Percentiles rank a stretch among this genome's conserved stretches.
phyloP scores from a whole-genome alignment of 305 asterid genomes.

The Withania somnifera region DNA sequence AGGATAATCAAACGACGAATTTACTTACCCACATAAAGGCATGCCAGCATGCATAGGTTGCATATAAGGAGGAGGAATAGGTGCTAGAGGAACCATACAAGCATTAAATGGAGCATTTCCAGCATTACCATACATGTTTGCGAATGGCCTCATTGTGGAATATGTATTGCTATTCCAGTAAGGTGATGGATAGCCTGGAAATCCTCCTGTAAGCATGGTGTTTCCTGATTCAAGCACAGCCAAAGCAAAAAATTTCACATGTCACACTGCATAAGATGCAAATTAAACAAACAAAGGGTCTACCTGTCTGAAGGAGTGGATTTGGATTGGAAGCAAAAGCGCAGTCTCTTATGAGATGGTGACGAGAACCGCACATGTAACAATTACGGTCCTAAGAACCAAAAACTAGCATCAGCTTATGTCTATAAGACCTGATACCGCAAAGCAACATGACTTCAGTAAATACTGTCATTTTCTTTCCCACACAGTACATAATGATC shows the following conservation, averaged over 20 bases:
- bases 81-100: slow-evolving; percentile 34
- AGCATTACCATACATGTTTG: slow-evolving; percentile 39
- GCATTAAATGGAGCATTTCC: slow-evolving; percentile 59
- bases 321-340: slow-evolving; percentile 38
- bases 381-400: slow-evolving; percentile 29
- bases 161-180: slow-evolving; percentile 51
- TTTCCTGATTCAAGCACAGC: slow-evolving; percentile 27
- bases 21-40: slow-evolving; percentile 38
- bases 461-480: neutral
- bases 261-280: neutral
- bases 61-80: slow-evolving; percentile 39
- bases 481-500: neutral
- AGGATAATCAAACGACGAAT: slow-evolving; percentile 13
- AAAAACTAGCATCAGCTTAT: neutral
- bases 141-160: slow-evolving; percentile 31
- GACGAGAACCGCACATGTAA: slow-evolving; percentile 72
- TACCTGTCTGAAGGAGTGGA: slow-evolving; percentile 62
- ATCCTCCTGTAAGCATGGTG: slow-evolving; percentile 44
- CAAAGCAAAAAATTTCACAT: slow-evolving; percentile 8
- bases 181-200: slow-evolving; percentile 50
- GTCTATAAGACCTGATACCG: neutral
- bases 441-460: neutral
- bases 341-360: slow-evolving; percentile 73
- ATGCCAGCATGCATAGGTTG: slow-evolving; percentile 30
- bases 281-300: neutral